phyloP scores from a whole-genome alignment of 2,329 filamentous ascomycete species.

The Cryoendolithus antarcticus region DNA sequence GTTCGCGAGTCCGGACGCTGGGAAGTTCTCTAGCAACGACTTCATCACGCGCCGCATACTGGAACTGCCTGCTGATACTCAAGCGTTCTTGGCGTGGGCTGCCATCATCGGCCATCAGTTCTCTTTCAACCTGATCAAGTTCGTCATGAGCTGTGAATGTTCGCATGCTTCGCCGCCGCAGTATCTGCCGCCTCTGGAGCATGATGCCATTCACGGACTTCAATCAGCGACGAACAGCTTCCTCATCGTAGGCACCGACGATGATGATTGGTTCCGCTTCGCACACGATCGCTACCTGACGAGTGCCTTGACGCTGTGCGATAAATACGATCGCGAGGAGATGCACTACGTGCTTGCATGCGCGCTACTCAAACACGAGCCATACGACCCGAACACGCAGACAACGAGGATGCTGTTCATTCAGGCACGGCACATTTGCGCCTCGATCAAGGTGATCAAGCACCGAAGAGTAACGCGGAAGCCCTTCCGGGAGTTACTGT shows the following conservation, averaged over 20 bases:
- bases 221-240: slow-evolving; percentile 70
- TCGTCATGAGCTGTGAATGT: slow-evolving; percentile 64
- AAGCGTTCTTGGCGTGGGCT: slow-evolving; percentile 74
- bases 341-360: slow-evolving; percentile 90
- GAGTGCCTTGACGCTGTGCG: slow-evolving; percentile 57
- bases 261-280: slow-evolving; percentile 77
- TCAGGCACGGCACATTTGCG: slow-evolving; percentile 69
- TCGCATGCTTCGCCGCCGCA: slow-evolving; percentile 38
- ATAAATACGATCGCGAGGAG: slow-evolving; percentile 52
- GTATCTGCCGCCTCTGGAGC: slow-evolving; percentile 44
- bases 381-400: slow-evolving; percentile 44
- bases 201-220: slow-evolving; percentile 63
- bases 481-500: slow-evolving; percentile 60
- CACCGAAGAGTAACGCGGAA: slow-evolving; percentile 38
- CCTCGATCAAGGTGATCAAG: slow-evolving; percentile 64
- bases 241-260: slow-evolving; percentile 68
- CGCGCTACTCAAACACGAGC: slow-evolving; percentile 60
- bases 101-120: slow-evolving; percentile 72
- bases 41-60: slow-evolving; percentile 69
- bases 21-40: slow-evolving; percentile 66
- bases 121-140: slow-evolving; percentile 68
- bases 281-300: slow-evolving; percentile 78
- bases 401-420: slow-evolving; percentile 47
- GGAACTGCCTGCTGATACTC: slow-evolving; percentile 62
- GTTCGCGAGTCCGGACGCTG: slow-evolving; percentile 66